Conservation (phyloP, 2,329 filamentous ascomycete genomes). For the Purpureocillium lavendulum region DNA sequence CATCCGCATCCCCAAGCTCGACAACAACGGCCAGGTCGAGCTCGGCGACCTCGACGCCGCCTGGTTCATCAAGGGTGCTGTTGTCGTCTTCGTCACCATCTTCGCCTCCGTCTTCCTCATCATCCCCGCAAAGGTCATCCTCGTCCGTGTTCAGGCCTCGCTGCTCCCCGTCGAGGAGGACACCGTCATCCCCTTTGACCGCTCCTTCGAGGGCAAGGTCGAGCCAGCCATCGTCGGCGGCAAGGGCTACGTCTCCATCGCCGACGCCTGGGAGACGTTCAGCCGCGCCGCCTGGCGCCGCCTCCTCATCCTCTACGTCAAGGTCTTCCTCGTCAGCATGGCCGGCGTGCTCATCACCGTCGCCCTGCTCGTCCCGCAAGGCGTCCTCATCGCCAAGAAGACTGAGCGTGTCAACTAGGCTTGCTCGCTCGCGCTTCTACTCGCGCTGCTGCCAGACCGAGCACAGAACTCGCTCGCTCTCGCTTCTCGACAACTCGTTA, state of each 20-base stretch:
- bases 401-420: background rate
- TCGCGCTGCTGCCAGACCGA: too few relatives aligned
- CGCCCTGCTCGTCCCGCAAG: constrained; percentile 41
- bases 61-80: constrained; percentile 30
- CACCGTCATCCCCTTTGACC: constrained; percentile 84
- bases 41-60: constrained; percentile 18
- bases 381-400: constrained; percentile 29
- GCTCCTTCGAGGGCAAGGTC: constrained; percentile 70
- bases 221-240: constrained; percentile 68
- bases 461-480: too few relatives aligned
- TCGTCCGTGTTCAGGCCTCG: constrained; percentile 79
- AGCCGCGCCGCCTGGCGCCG: constrained; percentile 63
- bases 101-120: constrained; percentile 53
- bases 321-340: constrained; percentile 53
- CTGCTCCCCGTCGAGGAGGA: constrained; percentile 75
- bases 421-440: too few relatives aligned
- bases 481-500: too few relatives aligned
- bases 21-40: constrained; percentile 24
- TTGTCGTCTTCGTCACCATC: constrained; percentile 37
- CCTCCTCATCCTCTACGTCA: constrained; percentile 66
- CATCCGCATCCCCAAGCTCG: constrained; percentile 28
- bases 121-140: constrained; percentile 67
- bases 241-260: constrained; percentile 59
- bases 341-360: constrained; percentile 36
- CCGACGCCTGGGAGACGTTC: constrained; percentile 75